Evolutionary conservation across 768 basidiomycete genomes (phyloP).

Genomic region (Termitomyces sp.): DNA sequence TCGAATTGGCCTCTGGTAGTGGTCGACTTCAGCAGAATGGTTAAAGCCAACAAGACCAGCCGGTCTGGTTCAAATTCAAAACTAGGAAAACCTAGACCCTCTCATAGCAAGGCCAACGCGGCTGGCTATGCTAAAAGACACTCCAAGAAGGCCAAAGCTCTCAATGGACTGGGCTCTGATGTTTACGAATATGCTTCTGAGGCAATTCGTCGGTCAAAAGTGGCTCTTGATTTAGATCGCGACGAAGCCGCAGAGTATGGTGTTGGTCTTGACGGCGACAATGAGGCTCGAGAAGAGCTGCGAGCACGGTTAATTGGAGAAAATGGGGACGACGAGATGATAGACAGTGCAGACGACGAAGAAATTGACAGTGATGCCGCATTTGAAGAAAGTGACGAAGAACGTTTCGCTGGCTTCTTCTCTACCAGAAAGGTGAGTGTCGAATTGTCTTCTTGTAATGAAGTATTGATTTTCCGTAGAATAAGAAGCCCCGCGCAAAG

Average conservation of each 20-base stretch:
- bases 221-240: conserved; percentile 53
- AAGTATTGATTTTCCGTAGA: conserved; percentile 8
- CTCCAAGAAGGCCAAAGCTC: conserved; percentile 39
- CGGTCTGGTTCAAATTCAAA: conserved; percentile 8
- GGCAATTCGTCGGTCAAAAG: conserved; percentile 48
- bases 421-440: conserved; percentile 37
- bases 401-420: conserved; percentile 71
- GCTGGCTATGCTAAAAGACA: conserved; percentile 53
- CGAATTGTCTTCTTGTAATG: not conserved
- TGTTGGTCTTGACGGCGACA: conserved; percentile 40
- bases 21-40: conserved; percentile 5
- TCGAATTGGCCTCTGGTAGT: not conserved
- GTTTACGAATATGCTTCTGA: conserved; percentile 65
- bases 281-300: conserved; percentile 38
- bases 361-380: conserved; percentile 85
- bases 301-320: conserved; percentile 52
- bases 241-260: conserved; percentile 49
- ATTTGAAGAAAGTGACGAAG: conserved; percentile 79
- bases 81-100: conserved; percentile 20
- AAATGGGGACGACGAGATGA: conserved; percentile 47
- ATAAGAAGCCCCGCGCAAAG: conserved; percentile 25
- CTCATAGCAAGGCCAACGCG: conserved; percentile 37
- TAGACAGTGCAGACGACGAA: conserved; percentile 76
- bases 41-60: conserved; percentile 2
- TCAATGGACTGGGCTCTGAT: conserved; percentile 39